Evolutionary conservation across 2,329 filamentous ascomycete genomes (phyloP).

Genomic region (Aspergillus tamarii): DNA sequence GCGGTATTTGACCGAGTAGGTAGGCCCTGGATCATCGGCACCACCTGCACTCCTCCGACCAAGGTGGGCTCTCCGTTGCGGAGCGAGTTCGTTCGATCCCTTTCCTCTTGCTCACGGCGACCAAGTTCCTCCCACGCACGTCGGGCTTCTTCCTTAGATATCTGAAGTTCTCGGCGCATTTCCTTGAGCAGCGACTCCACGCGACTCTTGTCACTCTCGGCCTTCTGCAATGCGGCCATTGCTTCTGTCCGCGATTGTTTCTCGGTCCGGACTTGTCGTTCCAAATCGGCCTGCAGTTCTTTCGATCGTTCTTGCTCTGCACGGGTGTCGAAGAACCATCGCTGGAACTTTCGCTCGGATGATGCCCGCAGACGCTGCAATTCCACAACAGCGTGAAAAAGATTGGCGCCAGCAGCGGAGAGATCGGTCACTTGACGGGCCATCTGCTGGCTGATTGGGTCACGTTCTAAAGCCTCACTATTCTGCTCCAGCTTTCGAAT

Average conservation of each 20-base stretch:
- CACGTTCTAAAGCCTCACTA: slow-evolving; percentile 77
- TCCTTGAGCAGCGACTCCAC: slow-evolving; percentile 80
- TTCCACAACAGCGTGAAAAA: slow-evolving; percentile 97
- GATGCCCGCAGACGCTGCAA: slow-evolving; percentile 90
- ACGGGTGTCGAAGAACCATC: slow-evolving; percentile 97
- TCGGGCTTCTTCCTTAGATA: slow-evolving; percentile 93
- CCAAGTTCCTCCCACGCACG: slow-evolving; percentile 97
- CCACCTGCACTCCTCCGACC: slow-evolving; percentile 91
- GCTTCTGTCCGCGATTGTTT: slow-evolving; percentile 70
- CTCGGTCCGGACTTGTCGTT: slow-evolving; percentile 74
- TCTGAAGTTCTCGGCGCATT: slow-evolving; percentile 89
- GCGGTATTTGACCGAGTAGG: slow-evolving; percentile 58
- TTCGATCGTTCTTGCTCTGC: slow-evolving; percentile 82
- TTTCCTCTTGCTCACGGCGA: slow-evolving; percentile 87
- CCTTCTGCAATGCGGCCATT: slow-evolving; percentile 66
- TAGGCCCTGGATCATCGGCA: slow-evolving; percentile 81
- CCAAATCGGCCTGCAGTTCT: slow-evolving; percentile 80
- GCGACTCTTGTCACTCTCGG: slow-evolving; percentile 69
- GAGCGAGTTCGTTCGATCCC: slow-evolving; percentile 81
- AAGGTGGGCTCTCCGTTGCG: slow-evolving; percentile 85
- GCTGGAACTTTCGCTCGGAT: slow-evolving; percentile 95
- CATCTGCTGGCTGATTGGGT: slow-evolving; percentile 83
- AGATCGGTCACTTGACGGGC: slow-evolving; percentile 94
- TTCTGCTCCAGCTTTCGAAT: slow-evolving; percentile 91
- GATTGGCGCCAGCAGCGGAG: slow-evolving; percentile 93